Evolutionary conservation across 1,284 basidiomycete species (phyloP), one percentile per base, ranked within the genome.

Genomic region (Irpex sp.): DNA sequence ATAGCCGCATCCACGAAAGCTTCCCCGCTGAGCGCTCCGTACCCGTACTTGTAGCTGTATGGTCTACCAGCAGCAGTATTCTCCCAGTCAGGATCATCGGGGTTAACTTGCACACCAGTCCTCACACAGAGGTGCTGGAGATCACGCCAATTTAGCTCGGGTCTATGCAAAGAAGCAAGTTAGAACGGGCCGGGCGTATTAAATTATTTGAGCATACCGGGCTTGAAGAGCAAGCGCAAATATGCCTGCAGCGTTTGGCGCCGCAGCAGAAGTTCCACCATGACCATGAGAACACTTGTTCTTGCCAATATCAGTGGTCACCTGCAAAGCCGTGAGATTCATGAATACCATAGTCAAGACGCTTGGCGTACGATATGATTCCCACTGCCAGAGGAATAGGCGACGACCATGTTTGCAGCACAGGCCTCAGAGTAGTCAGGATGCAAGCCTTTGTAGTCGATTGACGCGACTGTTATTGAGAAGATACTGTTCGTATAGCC

Each of bases 401-500:
- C 93, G 5, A 97, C 95, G 57, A 97, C 82, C 84, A 99, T 90
- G 75, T 98, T 98, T 0, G 97, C 96, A 2, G 96, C 90, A 73
- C 97, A 99, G 58, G 94, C 80, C 74, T 99, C 97, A 8, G 96
- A 99, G 71, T 99, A 99, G 72, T 92, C 95, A 5, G 97, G 97
- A 72, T 98, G 96, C 48, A 93, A 77, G 9, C 95, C 96, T 71
- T 93, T 91, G 71, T 91, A 86, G 71, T 99, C 96, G 61, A 98
- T 82, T 0, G 97, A 94, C 8, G 94, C 91, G 35, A 99, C 94
- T 0, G 97, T 99, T 59, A 99, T 88, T 5, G 91, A 94, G 77
- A 95, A 98, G 66, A 98, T 97, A 67, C 91, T 94, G 73, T 99
- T 99, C 37, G 97, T 99, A 75, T 99, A 99, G 5, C 97, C 97